Evolutionary conservation across 2,329 filamentous ascomycete species (phyloP).

Genomic region (Paraphaeosphaeria sporulosa): DNA sequence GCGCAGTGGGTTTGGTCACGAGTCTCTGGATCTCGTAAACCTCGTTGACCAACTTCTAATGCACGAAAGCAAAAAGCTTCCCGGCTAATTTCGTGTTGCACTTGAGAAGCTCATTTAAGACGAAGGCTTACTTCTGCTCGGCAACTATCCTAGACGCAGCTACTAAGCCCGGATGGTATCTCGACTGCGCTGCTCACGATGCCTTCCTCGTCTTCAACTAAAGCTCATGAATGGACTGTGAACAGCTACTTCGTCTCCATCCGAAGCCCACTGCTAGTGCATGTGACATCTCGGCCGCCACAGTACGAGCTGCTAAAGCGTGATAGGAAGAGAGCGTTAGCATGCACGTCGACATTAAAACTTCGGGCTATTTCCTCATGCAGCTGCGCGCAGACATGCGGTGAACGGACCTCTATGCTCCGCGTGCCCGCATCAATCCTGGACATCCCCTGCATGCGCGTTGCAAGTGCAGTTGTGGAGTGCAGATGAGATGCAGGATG

Average conservation of each 20-base stretch:
- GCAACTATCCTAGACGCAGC: background rate
- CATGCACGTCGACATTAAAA: background rate
- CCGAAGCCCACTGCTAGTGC: background rate
- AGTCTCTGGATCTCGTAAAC: no score
- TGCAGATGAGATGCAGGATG: background rate
- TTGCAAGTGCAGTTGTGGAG: background rate
- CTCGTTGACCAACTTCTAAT: background rate
- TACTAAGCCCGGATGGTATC: background rate
- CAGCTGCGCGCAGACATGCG: conserved; percentile 1
- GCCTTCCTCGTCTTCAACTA: background rate
- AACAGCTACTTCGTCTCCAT: background rate
- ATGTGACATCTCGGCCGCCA: background rate
- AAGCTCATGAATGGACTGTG: no score
- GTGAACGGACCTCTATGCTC: conserved; percentile 24
- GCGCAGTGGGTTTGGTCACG: background rate
- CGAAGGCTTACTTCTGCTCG: background rate
- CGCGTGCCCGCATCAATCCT: conserved; percentile 16
- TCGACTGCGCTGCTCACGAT: background rate
- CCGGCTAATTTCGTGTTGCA: conserved; percentile 1
- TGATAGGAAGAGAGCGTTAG: background rate
- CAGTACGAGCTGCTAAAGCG: background rate
- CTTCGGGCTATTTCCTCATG: conserved; percentile 2
- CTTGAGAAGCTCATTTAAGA: background rate
- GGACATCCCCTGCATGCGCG: background rate
- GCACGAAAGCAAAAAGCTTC: background rate